Percentiles rank a stretch among this genome's conserved stretches.
Conservation (phyloP, 225 moss, liverwort and hornwort genomes). For the Asterella californica region DNA sequence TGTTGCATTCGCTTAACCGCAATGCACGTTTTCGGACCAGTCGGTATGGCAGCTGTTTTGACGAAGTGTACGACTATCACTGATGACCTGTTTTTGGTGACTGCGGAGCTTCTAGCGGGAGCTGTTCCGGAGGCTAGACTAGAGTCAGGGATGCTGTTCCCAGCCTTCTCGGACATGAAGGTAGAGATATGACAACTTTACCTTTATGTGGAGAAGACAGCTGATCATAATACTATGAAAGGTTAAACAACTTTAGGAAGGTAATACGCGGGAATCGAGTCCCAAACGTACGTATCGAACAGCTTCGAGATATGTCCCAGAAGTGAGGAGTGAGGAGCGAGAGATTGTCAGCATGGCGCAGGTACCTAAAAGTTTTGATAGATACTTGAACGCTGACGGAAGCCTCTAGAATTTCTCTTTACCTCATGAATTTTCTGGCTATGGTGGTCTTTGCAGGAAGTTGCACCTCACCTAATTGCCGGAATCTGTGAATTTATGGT, state of each 20-base stretch:
- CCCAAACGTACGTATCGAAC: background rate
- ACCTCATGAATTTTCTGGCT: background rate
- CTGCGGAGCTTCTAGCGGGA: slow-evolving; percentile 43
- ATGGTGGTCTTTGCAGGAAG: slow-evolving; percentile 35
- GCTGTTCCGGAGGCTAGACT: slow-evolving; percentile 40
- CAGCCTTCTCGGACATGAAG: slow-evolving; percentile 51
- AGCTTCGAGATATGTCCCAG: background rate
- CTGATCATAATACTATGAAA: too few relatives aligned
- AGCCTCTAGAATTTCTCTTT: background rate
- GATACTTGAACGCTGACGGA: too few relatives aligned
- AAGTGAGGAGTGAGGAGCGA: background rate
- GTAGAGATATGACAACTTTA: slow-evolving; percentile 8
- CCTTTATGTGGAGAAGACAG: background rate
- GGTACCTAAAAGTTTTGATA: too few relatives aligned
- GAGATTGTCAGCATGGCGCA: background rate
- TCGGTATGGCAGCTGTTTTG: slow-evolving; percentile 50
- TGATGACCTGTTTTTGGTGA: slow-evolving; percentile 38
- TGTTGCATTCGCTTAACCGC: slow-evolving; percentile 12
- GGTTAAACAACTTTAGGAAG: too few relatives aligned
- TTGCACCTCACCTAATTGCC: slow-evolving; percentile 48
- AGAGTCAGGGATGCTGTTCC: slow-evolving; percentile 41
- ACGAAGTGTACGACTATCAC: slow-evolving; percentile 48
- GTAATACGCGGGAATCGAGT: background rate
- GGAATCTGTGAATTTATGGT: slow-evolving; percentile 45
- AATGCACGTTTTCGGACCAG: slow-evolving; percentile 39